Percentiles rank a stretch among this genome's conserved stretches.
phyloP scores from a whole-genome alignment of 495 filamentous ascomycete species.

The Penicillium alfredii region DNA sequence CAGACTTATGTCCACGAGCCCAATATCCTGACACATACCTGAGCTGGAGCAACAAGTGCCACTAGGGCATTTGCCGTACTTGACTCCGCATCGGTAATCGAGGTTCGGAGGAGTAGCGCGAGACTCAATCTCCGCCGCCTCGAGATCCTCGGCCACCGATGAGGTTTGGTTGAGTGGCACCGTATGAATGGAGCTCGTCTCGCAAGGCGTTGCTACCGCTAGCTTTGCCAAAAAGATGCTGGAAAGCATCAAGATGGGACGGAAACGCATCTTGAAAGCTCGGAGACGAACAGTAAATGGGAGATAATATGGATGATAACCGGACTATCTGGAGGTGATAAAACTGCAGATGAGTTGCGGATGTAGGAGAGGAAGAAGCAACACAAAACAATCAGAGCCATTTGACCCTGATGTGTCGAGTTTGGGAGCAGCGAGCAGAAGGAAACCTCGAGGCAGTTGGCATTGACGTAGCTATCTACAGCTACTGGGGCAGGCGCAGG shows the following conservation, averaged over 20 bases:
- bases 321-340: constrained; percentile 11
- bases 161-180: constrained; percentile 2
- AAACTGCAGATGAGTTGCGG: constrained; percentile 3
- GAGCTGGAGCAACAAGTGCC: constrained; percentile 60
- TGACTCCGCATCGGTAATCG: constrained; percentile 35
- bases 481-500: too few relatives aligned
- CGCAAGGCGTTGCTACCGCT: constrained; percentile 5
- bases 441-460: too few relatives aligned
- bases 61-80: constrained; percentile 45
- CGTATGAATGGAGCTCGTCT: constrained; percentile 1
- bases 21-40: constrained; percentile 39
- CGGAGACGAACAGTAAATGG: constrained; percentile 11
- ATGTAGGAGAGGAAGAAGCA: constrained; percentile 3
- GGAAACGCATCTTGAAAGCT: constrained; percentile 23
- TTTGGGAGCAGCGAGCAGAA: too few relatives aligned
- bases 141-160: background rate
- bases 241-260: constrained; percentile 9
- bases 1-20: too few relatives aligned
- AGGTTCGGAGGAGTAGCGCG: constrained; percentile 14
- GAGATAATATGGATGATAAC: constrained; percentile 22
- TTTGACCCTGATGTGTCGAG: too few relatives aligned
- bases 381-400: too few relatives aligned
- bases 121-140: constrained; percentile 5
- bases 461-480: too few relatives aligned
- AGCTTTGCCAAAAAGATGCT: constrained; percentile 7